A percentile compares a stretch with the other conserved stretches of the same genome.
Conservation (phyloP, 2,329 filamentous ascomycete species). For the Fonsecaea nubica region DNA sequence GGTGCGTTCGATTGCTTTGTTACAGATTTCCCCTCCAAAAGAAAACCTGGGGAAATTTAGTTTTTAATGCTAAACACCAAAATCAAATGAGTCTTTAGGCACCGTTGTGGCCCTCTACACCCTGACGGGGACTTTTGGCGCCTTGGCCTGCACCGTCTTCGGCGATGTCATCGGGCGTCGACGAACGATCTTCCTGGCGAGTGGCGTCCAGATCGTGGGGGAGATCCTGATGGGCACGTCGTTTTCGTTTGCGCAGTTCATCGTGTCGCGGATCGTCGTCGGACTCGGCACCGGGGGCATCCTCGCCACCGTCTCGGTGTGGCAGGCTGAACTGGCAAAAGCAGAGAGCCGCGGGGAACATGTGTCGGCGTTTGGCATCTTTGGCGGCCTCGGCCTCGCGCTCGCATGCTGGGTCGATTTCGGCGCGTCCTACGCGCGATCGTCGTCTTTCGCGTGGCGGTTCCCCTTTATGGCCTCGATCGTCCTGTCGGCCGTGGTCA, state of each 20-base stretch:
- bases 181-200: slow-evolving; percentile 37
- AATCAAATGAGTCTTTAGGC: not conserved
- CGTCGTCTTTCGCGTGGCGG: not conserved
- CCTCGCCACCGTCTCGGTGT: slow-evolving; percentile 48
- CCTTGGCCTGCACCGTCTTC: no score
- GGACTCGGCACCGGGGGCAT: slow-evolving; percentile 44
- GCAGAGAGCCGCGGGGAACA: slow-evolving; percentile 47
- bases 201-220: slow-evolving; percentile 52
- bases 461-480: not conserved
- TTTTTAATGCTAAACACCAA: no score
- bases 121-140: not conserved
- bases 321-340: slow-evolving; percentile 47
- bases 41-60: no score
- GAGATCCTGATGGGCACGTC: slow-evolving; percentile 51
- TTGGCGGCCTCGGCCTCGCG: slow-evolving; percentile 45
- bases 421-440: slow-evolving; percentile 42
- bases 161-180: not conserved
- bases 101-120: not conserved
- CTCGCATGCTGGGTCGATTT: slow-evolving; percentile 48
- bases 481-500: not conserved
- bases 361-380: slow-evolving; percentile 46
- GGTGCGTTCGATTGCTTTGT: no score
- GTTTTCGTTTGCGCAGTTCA: slow-evolving; percentile 49
- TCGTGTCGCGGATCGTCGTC: slow-evolving; percentile 55
- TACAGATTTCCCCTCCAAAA: no score